Evolutionary conservation across 2,329 filamentous ascomycete genomes (phyloP).

Genomic region (Scopulariopsis brevicaulis): DNA sequence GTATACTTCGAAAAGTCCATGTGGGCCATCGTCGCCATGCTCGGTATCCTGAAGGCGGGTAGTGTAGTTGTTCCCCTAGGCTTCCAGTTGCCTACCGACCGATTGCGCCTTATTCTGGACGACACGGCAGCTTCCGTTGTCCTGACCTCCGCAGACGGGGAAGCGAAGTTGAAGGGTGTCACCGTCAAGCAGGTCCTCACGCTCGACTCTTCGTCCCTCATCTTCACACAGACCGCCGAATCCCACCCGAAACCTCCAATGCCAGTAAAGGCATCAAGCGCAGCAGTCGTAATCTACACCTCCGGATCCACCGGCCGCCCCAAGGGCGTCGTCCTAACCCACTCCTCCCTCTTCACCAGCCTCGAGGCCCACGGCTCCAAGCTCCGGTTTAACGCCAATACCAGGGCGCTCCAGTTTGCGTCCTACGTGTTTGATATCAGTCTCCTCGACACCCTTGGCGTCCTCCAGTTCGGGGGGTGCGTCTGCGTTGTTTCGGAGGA

Average conservation of each 20-base stretch:
- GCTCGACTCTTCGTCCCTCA: not conserved
- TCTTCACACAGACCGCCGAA: not conserved
- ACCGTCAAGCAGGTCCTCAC: not conserved
- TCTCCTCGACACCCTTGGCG: slow-evolving; percentile 42
- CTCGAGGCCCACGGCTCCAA: not conserved
- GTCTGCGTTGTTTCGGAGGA: slow-evolving; percentile 43
- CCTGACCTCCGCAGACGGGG: slow-evolving; percentile 41
- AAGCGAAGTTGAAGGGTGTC: slow-evolving; percentile 43
- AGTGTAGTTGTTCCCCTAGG: slow-evolving; percentile 19
- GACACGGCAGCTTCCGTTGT: slow-evolving; percentile 6
- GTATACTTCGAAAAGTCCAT: slow-evolving; percentile 17
- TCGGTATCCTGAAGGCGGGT: slow-evolving; percentile 19
- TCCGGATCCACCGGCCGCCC: not conserved
- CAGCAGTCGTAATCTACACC: not conserved
- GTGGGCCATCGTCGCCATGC: slow-evolving; percentile 15
- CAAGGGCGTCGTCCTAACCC: not conserved
- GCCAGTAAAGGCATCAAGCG: not conserved
- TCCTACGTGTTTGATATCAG: slow-evolving; percentile 22
- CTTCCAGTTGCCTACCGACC: slow-evolving; percentile 7
- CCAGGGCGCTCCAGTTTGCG: slow-evolving; percentile 6
- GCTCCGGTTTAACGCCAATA: not conserved
- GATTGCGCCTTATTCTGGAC: slow-evolving; percentile 2
- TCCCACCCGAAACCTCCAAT: not conserved
- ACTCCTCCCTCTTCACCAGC: not conserved
- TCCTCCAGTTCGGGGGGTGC: slow-evolving; percentile 34